Conservation (phyloP, 345 rosid species). For the Murraya paniculata region DNA sequence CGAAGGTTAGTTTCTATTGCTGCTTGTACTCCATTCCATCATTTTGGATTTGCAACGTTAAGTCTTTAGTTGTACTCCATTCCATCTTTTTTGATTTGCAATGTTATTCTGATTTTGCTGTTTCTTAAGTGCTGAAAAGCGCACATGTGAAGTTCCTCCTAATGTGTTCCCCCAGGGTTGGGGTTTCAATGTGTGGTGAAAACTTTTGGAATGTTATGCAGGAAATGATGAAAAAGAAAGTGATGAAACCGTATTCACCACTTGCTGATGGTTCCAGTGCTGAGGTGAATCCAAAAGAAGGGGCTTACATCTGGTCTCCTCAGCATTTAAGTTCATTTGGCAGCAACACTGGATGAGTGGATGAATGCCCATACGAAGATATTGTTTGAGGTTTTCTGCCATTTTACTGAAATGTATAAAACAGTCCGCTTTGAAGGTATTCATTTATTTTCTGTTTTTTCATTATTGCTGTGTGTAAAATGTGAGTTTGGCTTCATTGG, state of each 20-base stretch:
- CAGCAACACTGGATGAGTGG: slow-evolving; percentile 33
- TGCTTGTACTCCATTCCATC: slow-evolving; percentile 2
- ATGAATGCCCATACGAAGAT: not conserved
- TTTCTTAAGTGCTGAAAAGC: not conserved
- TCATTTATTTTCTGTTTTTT: not conserved
- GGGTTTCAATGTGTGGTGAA: not conserved
- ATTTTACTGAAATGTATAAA: not conserved
- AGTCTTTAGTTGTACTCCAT: not conserved
- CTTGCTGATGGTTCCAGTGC: slow-evolving; percentile 19
- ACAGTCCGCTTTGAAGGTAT: not conserved
- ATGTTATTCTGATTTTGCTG: not conserved
- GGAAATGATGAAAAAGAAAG: slow-evolving; percentile 74
- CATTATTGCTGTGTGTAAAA: not conserved
- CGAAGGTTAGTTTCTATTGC: slow-evolving; percentile 47
- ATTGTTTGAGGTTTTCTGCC: not conserved
- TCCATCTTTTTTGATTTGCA: not conserved
- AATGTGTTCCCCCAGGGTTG: too few relatives aligned
- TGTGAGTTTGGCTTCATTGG: not conserved
- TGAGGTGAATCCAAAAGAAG: slow-evolving; percentile 56
- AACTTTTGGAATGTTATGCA: slow-evolving; percentile 24
- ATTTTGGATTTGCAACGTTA: not conserved
- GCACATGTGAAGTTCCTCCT: not conserved
- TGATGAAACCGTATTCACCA: slow-evolving; percentile 83
- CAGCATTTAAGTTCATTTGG: slow-evolving; percentile 69
- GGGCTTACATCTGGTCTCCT: slow-evolving; percentile 41